Base-by-base conservation (phyloP, 2,329 filamentous ascomycete species). In the Fusarium stilboides region DNA sequence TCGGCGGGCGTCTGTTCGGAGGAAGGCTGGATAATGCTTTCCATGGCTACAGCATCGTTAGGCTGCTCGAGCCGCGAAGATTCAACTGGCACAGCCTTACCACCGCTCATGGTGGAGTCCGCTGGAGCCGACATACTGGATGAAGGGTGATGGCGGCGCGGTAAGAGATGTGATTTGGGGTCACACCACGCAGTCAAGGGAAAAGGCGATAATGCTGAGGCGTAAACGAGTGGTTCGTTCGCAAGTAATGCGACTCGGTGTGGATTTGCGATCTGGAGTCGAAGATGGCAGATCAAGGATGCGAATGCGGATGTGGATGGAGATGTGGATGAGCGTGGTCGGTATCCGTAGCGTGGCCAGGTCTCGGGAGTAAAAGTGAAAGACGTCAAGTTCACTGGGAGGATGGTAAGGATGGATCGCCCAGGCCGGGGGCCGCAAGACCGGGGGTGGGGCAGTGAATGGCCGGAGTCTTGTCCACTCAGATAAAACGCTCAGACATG, bases 31-130 rank as follows among this genome's bases (percentile, higher is more conserved):
- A 73, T 61, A 51, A 81, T 78, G 55, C 65, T 76, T 61, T 77
- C 74, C 79, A 81, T 80, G 47, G 77, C 75, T 33, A 82, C 78
- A 58, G 80, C 78, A 68, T 80, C 80, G 51, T 67, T 75, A 56
- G 77, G 76, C 65, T 80, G 79, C 33, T 77, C 71, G 58, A 80
- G 74, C 46, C 71, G 74, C 31, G 76, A 73, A 58, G 67, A 59
- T 50, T 77, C 74, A 67, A 72, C 73, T 56, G 68, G 58, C 61
- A 69, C 60, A 62, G 71, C 53, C 53, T 76, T 77, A 68, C 73
- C 76, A 71, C 77, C 75, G 60, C 63, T 75, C 72, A 74, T 77
- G 70, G 74, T 75, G 67, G 76, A 69, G 66, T 80, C 76, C 74
- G 74, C 64, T 60, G 74, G 62, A 68, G 77, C 74, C 70, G 75